A percentile compares a stretch with the other conserved stretches of the same genome.
Evolutionary conservation across 2,329 filamentous ascomycete genomes (phyloP).

Genomic region (Paramyrothecium roridum): DNA sequence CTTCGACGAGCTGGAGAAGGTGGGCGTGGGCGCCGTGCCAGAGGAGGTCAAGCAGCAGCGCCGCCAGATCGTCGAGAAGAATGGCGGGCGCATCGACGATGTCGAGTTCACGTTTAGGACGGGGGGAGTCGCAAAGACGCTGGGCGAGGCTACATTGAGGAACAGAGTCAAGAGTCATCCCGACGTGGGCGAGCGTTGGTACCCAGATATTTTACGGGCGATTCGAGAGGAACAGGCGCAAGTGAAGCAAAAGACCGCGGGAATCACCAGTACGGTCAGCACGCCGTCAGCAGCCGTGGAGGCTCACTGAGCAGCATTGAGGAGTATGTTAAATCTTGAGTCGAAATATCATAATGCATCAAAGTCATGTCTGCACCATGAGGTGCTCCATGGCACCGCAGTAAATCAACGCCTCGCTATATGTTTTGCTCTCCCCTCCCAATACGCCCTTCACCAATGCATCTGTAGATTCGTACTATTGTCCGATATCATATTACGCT

Average conservation of each 20-base stretch:
- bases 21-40: slow-evolving; percentile 57
- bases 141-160: slow-evolving; percentile 81
- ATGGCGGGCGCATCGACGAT: slow-evolving; percentile 62
- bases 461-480: neutral
- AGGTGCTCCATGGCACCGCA: neutral
- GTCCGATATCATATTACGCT: neutral
- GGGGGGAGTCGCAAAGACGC: slow-evolving; percentile 61
- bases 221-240: slow-evolving; percentile 57
- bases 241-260: slow-evolving; percentile 27
- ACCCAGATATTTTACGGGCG: slow-evolving; percentile 58
- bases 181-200: slow-evolving; percentile 82
- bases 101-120: slow-evolving; percentile 84
- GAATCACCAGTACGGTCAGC: slow-evolving; percentile 12
- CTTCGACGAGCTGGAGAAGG: slow-evolving; percentile 70
- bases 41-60: slow-evolving; percentile 61
- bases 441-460: neutral
- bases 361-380: neutral
- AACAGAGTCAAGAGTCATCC: slow-evolving; percentile 85
- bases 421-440: neutral
- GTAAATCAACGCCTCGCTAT: neutral
- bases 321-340: neutral
- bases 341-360: slow-evolving; percentile 1
- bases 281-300: slow-evolving; percentile 21
- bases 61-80: slow-evolving; percentile 51
- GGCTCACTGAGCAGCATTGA: slow-evolving; percentile 21